Conservation (phyloP, 345 rosid genomes). For the Gossypium raimondii region DNA sequence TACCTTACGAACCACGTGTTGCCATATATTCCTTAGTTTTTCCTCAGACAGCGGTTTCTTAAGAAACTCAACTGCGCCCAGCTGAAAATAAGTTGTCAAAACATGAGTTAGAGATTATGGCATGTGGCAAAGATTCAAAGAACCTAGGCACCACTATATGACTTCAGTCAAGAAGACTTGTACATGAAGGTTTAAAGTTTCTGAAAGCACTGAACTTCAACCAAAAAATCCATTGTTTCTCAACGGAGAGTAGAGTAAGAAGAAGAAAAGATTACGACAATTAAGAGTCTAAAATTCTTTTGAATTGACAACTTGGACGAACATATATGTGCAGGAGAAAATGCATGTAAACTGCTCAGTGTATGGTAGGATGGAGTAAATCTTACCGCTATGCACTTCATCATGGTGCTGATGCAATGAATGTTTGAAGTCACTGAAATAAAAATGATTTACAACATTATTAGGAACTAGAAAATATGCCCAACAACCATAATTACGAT, state of each 20-base stretch:
- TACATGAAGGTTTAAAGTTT: neutral
- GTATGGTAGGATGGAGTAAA: neutral
- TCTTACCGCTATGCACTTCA: constrained; percentile 95
- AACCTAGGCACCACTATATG: neutral
- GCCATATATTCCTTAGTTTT: constrained; percentile 89
- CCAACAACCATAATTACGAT: neutral
- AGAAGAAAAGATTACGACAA: neutral
- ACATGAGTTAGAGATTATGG: neutral
- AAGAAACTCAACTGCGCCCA: constrained; percentile 96
- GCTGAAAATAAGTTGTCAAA: constrained; percentile 51
- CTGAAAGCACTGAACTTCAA: neutral
- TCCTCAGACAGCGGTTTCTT: constrained; percentile 75
- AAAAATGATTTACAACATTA: constrained; percentile 7
- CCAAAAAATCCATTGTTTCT: neutral
- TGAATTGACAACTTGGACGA: neutral
- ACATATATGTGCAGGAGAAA: neutral
- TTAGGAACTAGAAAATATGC: constrained; percentile 22
- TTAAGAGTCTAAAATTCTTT: neutral
- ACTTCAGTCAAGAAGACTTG: neutral
- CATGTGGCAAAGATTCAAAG: neutral
- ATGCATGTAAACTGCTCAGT: neutral
- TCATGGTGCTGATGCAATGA: constrained; percentile 77
- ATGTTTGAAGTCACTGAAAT: constrained; percentile 73
- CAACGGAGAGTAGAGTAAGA: neutral
- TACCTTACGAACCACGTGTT: constrained; percentile 96